Percentiles rank a stretch among this genome's conserved stretches.
Conservation (phyloP, 1,284 basidiomycete genomes). For the Boletus sp. region DNA sequence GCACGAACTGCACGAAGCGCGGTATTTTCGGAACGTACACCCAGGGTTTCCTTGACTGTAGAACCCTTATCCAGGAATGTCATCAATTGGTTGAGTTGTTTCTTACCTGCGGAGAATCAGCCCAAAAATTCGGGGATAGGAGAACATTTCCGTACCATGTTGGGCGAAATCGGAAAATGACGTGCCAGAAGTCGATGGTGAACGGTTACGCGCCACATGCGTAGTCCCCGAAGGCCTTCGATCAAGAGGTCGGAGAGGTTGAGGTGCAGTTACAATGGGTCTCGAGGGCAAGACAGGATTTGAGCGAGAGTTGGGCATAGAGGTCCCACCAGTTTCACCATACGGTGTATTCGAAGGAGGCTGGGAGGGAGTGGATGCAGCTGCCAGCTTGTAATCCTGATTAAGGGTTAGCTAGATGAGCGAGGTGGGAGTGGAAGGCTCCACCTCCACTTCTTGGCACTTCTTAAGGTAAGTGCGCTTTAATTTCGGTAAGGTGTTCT, state of each 20-base stretch:
- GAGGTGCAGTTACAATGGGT: constrained; percentile 60
- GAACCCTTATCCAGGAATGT: constrained; percentile 73
- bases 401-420: constrained; percentile 9
- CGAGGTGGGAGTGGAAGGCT: constrained; percentile 11
- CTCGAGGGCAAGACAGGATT: constrained; percentile 35
- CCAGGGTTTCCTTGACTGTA: constrained; percentile 55
- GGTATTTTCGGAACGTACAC: constrained; percentile 56
- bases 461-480: constrained; percentile 78
- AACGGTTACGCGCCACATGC: constrained; percentile 56
- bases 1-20: constrained; percentile 74
- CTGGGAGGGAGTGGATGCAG: constrained; percentile 37
- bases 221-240: constrained; percentile 67
- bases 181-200: constrained; percentile 66
- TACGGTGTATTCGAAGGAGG: constrained; percentile 16
- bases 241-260: constrained; percentile 68
- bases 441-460: constrained; percentile 79
- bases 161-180: constrained; percentile 75
- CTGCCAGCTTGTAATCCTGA: constrained; percentile 62
- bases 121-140: not conserved
- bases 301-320: constrained; percentile 36
- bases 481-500: constrained; percentile 71
- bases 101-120: constrained; percentile 55
- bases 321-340: constrained; percentile 14
- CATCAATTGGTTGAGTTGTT: constrained; percentile 73
- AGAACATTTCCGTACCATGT: constrained; percentile 49